Evolutionary conservation across 148 eudicot species (phyloP).

Genomic region (Heliosperma pusillum): DNA sequence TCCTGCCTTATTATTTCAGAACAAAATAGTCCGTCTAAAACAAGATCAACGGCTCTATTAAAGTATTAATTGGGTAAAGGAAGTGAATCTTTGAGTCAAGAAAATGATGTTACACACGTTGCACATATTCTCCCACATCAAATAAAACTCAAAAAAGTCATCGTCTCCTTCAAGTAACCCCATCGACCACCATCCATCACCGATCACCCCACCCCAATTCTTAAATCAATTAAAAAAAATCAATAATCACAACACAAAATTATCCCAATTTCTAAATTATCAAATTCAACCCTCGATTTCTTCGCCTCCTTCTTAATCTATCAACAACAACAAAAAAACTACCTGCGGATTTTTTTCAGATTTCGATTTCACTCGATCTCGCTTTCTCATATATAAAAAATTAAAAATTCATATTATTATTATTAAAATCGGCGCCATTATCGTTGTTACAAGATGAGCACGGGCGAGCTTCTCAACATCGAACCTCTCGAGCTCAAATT

Average conservation of each 20-base stretch:
- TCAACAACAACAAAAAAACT: not conserved
- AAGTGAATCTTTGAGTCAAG: not conserved
- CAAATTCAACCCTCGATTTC: not conserved
- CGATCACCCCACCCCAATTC: not conserved
- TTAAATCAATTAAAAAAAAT: not conserved
- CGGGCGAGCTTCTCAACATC: constrained; percentile 69
- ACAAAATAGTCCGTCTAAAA: too few species aligned
- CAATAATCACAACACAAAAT: too few species aligned
- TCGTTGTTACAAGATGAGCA: constrained; percentile 46
- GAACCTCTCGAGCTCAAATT: constrained; percentile 80
- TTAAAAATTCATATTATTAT: too few species aligned
- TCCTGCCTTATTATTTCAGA: too few species aligned
- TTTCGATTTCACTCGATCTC: constrained; percentile 12
- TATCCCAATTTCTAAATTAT: not conserved
- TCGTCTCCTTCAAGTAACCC: not conserved
- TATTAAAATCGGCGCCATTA: not conserved
- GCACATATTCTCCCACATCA: not conserved
- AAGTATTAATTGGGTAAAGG: too few species aligned
- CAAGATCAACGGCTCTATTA: too few species aligned
- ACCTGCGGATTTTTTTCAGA: not conserved
- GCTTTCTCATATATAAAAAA: not conserved
- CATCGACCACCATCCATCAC: too few species aligned
- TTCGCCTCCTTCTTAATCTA: not conserved
- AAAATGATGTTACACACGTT: not conserved
- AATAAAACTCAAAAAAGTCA: not conserved